A percentile compares a stretch with the other conserved stretches of the same genome.
phyloP scores from a whole-genome alignment of 495 filamentous ascomycete genomes.

The Stereocaulon alpinum region DNA sequence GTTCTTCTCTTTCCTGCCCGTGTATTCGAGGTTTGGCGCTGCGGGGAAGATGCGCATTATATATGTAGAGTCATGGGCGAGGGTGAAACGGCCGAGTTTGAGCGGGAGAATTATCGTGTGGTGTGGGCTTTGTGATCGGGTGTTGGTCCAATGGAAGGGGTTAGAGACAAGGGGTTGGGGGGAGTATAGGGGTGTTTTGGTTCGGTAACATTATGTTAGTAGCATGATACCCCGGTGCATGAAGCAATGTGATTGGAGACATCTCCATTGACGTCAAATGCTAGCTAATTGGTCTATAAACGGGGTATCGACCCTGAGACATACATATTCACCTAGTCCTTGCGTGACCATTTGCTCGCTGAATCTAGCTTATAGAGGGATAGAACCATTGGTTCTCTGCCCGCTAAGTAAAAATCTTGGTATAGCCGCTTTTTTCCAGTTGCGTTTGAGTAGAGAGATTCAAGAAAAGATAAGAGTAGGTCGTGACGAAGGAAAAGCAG shows the following conservation, averaged over 20 bases:
- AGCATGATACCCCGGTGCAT: background rate
- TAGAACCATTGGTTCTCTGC: background rate
- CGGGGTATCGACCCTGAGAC: background rate
- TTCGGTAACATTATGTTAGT: background rate
- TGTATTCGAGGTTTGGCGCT: background rate
- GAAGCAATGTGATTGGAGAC: background rate
- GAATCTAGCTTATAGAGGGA: background rate
- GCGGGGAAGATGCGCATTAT: slow-evolving; percentile 52
- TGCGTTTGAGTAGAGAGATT: slow-evolving; percentile 1
- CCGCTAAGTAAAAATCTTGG: background rate
- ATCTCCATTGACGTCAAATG: background rate
- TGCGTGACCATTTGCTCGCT: background rate
- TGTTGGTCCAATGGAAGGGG: slow-evolving; percentile 65
- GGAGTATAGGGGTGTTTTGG: slow-evolving; percentile 15
- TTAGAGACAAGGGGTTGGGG: slow-evolving; percentile 33
- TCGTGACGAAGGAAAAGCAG: slow-evolving; percentile 10
- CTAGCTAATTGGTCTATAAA: background rate
- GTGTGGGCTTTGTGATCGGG: slow-evolving; percentile 48
- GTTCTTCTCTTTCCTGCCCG: slow-evolving; percentile 35
- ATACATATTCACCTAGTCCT: background rate
- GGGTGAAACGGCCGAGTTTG: slow-evolving; percentile 66
- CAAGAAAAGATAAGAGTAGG: background rate
- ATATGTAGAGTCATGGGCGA: slow-evolving; percentile 88
- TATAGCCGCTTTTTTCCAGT: background rate
- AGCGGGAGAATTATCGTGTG: slow-evolving; percentile 62